These are phyloP conservation scores for Penicillium salamii DNA, from an alignment of 495 filamentous ascomycete species.

Conservation along the genomic window DNA sequence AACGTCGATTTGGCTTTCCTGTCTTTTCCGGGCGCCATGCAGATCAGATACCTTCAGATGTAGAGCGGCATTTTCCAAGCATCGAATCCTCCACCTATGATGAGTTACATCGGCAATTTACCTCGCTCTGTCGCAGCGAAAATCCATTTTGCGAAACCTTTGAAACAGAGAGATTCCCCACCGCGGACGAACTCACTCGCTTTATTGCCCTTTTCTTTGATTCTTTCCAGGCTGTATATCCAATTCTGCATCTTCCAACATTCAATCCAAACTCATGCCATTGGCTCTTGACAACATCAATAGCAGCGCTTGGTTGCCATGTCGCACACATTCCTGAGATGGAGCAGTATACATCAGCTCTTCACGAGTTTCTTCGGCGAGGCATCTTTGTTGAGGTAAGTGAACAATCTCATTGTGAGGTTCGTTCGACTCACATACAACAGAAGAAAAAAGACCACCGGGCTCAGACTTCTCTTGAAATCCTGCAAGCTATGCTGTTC, in stretches of 20 bases:
- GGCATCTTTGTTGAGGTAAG: constrained; percentile 38
- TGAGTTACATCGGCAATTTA: constrained; percentile 32
- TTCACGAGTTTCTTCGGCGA: constrained; percentile 46
- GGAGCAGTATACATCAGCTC: constrained; percentile 28
- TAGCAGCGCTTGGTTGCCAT: constrained; percentile 47
- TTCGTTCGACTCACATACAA: neutral
- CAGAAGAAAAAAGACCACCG: constrained; percentile 28
- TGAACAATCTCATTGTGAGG: neutral
- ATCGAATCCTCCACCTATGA: constrained; percentile 35
- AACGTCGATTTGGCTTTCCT: constrained; percentile 26
- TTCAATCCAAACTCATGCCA: constrained; percentile 38
- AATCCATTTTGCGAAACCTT: constrained; percentile 38
- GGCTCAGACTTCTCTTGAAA: constrained; percentile 25
- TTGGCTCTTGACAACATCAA: constrained; percentile 43
- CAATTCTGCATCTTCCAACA: constrained; percentile 42
- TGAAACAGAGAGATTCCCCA: constrained; percentile 34
- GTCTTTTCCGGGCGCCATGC: constrained; percentile 10
- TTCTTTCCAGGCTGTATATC: constrained; percentile 43
- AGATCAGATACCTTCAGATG: constrained; percentile 15
- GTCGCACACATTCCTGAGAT: constrained; percentile 23
- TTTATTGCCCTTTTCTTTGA: constrained; percentile 38
- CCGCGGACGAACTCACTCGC: constrained; percentile 23
- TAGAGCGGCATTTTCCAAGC: constrained; percentile 2
- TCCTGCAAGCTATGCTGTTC: constrained; percentile 37
- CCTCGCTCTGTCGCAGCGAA: constrained; percentile 33